Percentiles rank a stretch among this genome's conserved stretches.
Conservation (phyloP, 805 yeast genomes). For the Candida parachauliodes region DNA sequence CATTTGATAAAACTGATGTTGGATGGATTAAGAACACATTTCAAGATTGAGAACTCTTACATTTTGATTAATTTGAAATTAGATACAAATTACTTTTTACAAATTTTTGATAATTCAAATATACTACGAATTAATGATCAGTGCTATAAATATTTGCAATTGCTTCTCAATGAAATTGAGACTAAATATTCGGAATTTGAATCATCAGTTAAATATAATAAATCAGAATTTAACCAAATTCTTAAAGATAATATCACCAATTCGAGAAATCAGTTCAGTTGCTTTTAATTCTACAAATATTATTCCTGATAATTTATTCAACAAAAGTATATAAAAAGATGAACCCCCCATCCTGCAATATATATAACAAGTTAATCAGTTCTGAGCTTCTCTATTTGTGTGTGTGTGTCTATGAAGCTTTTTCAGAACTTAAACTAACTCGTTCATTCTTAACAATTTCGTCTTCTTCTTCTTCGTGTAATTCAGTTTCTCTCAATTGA, state of each 20-base stretch:
- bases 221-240: slow-evolving; percentile 25
- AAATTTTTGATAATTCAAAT: slow-evolving; percentile 34
- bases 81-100: slow-evolving; percentile 36
- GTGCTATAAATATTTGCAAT: slow-evolving; percentile 28
- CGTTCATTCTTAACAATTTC: slow-evolving; percentile 6
- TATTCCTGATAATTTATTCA: too few relatives aligned
- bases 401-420: slow-evolving; percentile 5
- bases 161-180: slow-evolving; percentile 25
- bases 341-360: slow-evolving; percentile 11
- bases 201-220: slow-evolving; percentile 15
- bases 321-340: slow-evolving; percentile 3
- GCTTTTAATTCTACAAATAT: slow-evolving; percentile 18
- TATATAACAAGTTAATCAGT: slow-evolving; percentile 5
- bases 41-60: slow-evolving; percentile 10
- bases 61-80: slow-evolving; percentile 28
- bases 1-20: slow-evolving; percentile 31
- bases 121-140: slow-evolving; percentile 32
- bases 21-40: slow-evolving; percentile 23
- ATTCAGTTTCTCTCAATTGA: slow-evolving; percentile 21
- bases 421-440: slow-evolving; percentile 5
- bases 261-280: slow-evolving; percentile 31
- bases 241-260: slow-evolving; percentile 24
- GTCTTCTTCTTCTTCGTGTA: slow-evolving; percentile 16
- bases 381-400: slow-evolving; percentile 1
- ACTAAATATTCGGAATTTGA: slow-evolving; percentile 18